Conservation (phyloP, 2,329 filamentous ascomycete genomes). For the Trichoderma sp. region DNA sequence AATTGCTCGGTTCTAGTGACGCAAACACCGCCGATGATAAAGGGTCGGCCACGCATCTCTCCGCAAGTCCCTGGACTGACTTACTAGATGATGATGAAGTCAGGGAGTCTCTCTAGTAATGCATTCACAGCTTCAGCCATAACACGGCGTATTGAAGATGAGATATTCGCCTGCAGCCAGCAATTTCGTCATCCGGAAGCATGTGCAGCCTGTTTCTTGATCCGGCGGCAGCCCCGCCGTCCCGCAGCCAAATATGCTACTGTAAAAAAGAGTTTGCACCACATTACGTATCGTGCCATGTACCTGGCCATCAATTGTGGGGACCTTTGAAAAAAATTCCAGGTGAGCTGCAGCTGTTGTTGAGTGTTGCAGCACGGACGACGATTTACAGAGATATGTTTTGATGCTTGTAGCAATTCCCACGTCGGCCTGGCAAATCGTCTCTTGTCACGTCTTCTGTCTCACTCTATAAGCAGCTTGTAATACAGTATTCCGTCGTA, state of each 20-base stretch:
- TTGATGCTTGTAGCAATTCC: too few species aligned
- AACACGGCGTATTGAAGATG: too few species aligned
- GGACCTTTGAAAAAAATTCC: background rate
- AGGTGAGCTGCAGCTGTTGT: background rate
- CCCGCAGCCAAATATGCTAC: background rate
- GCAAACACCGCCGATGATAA: background rate
- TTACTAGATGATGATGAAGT: background rate
- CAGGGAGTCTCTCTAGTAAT: background rate
- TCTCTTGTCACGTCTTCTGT: background rate
- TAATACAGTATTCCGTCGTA: background rate
- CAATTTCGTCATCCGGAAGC: constrained; percentile 19
- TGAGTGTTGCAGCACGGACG: background rate
- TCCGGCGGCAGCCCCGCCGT: constrained; percentile 23
- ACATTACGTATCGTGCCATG: background rate
- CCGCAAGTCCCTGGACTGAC: background rate
- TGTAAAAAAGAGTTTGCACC: background rate
- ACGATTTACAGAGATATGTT: background rate
- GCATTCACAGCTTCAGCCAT: background rate
- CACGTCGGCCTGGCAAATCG: background rate
- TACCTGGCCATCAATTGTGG: constrained; percentile 15
- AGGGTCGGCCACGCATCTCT: background rate
- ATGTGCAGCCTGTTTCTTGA: background rate
- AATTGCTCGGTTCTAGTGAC: background rate
- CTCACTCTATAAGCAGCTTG: background rate
- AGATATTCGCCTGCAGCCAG: too few species aligned